Base-by-base conservation (phyloP, 495 filamentous ascomycete genomes). In the Penicillium pancosmium region DNA sequence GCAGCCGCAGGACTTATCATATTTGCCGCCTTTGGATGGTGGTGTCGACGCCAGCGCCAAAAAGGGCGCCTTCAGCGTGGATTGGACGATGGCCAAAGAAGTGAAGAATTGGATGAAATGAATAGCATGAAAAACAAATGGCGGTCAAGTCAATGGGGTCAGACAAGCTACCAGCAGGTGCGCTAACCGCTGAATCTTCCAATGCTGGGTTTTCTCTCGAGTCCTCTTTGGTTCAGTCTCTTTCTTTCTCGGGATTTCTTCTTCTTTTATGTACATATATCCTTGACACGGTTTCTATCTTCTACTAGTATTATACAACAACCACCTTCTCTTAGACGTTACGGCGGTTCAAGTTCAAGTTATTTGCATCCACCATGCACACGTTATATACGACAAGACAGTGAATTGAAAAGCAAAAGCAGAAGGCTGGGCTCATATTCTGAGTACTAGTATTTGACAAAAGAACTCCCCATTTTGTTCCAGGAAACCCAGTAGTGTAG, bases 11-110 rank as follows among this genome's bases (percentile, higher is more conserved):
- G 53, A 23, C 52, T 44, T 3, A 46, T 61, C n/a, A 12, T 52
- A 9, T 49, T 60, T 8, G 55, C 31, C 19, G 58, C n/a, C 7
- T 56, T 64, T 5, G 13, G 13, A 16, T 64, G 55, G 49, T 67
- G 51, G 51, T 64, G 58, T 35, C 11, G 40, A 11, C 56, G 59
- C 27, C 64, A 67, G 33, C 61, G 64, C 25, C 52, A 40, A 33
- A 47, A 51, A 15, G 64, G 64, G 21, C 58, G 61, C n/a, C 50
- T 67, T 23, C 61, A 64, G 27, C 55, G 64, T 10, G 64, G 61
- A 0, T 49, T 67, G 12, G 33, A 67, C 18, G 52, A 67, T 52
- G 57, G 46, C 0, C 54, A 57, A n/a, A 47, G 34, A 18, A 55
- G 27, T 18, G 41, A 35, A 4, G 61, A 67, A 15, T 55, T 67